A percentile compares a stretch with the other conserved stretches of the same genome.
Conservation (phyloP, 176 grass and related monocot genomes). For the Paspalum vaginatum region DNA sequence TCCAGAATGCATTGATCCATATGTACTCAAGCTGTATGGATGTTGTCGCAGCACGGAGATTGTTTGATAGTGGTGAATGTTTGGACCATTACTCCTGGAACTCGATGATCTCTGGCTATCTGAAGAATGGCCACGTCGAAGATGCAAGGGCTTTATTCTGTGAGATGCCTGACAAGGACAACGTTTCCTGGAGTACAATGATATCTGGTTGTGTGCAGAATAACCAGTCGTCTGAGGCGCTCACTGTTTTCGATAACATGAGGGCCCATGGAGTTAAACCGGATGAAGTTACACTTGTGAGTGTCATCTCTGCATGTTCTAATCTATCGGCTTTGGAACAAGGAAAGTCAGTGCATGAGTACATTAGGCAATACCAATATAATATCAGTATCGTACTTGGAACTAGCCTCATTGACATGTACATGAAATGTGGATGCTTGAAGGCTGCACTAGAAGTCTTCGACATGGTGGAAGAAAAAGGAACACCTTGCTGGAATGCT, state of each 20-base stretch:
- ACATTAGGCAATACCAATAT: conserved; percentile 61
- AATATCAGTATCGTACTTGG: conserved; percentile 57
- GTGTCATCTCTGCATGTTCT: conserved; percentile 78
- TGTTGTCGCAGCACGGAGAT: conserved; percentile 55
- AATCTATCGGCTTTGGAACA: conserved; percentile 68
- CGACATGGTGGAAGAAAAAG: conserved; percentile 56
- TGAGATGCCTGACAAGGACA: conserved; percentile 69
- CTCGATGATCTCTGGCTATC: conserved; percentile 77
- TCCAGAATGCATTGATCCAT: conserved; percentile 77
- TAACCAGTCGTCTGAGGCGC: no score
- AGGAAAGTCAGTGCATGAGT: conserved; percentile 77
- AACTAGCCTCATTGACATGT: conserved; percentile 90
- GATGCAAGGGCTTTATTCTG: conserved; percentile 63
- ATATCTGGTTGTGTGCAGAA: no score
- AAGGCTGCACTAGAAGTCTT: conserved; percentile 79
- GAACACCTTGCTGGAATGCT: conserved; percentile 82
- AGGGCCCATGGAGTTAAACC: conserved; percentile 56
- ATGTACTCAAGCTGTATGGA: conserved; percentile 79
- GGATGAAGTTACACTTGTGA: conserved; percentile 68
- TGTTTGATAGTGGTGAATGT: conserved; percentile 58
- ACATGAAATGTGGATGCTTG: conserved; percentile 85
- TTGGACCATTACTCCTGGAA: conserved; percentile 88
- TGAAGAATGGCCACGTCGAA: conserved; percentile 56
- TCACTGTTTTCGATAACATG: conserved; percentile 70
- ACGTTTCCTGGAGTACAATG: conserved; percentile 80